A percentile compares a stretch with the other conserved stretches of the same genome.
Conservation (phyloP, 352 stramenopile genomes). For the Hyaloperonospora arabidopsidis region DNA sequence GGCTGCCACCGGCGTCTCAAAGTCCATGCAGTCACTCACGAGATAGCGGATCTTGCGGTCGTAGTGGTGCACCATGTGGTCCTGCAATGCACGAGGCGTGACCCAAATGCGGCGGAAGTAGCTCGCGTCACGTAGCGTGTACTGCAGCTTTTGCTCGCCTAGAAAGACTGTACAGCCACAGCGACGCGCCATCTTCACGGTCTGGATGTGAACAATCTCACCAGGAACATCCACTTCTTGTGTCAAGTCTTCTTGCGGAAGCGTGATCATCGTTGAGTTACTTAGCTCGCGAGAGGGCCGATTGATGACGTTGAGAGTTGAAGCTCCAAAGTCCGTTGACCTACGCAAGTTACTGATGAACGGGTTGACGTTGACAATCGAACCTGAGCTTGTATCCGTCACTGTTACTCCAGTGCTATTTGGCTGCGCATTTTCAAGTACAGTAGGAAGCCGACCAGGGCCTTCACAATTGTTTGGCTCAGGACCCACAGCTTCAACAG, state of each 20-base stretch:
- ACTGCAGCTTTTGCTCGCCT: slow-evolving; percentile 63
- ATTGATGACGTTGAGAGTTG: slow-evolving; percentile 22
- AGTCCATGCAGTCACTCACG: slow-evolving; percentile 49
- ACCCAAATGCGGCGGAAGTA: slow-evolving; percentile 69
- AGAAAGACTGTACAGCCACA: slow-evolving; percentile 60
- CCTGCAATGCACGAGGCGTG: slow-evolving; percentile 46
- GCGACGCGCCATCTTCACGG: slow-evolving; percentile 38
- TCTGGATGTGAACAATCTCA: slow-evolving; percentile 65
- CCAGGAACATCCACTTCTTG: slow-evolving; percentile 65
- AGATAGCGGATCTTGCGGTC: slow-evolving; percentile 61
- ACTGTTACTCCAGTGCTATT: slow-evolving; percentile 16
- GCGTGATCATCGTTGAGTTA: slow-evolving; percentile 31
- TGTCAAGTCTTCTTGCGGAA: slow-evolving; percentile 35
- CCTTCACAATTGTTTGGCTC: slow-evolving; percentile 8
- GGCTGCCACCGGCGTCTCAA: slow-evolving; percentile 27
- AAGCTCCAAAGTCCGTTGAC: slow-evolving; percentile 18
- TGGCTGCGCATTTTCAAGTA: slow-evolving; percentile 13
- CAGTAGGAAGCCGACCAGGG: slow-evolving; percentile 14
- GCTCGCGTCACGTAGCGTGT: slow-evolving; percentile 53
- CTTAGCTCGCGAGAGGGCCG: slow-evolving; percentile 29
- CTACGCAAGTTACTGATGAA: slow-evolving; percentile 11
- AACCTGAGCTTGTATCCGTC: slow-evolving; percentile 17
- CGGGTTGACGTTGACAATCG: slow-evolving; percentile 18
- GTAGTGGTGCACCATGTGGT: slow-evolving; percentile 83
- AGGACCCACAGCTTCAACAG: slow-evolving; percentile 15